A percentile compares a stretch with the other conserved stretches of the same genome.
These are phyloP conservation scores for Oryza meyeriana DNA, from an alignment of 176 grass and related monocot genomes.

Conservation along the genomic window DNA sequence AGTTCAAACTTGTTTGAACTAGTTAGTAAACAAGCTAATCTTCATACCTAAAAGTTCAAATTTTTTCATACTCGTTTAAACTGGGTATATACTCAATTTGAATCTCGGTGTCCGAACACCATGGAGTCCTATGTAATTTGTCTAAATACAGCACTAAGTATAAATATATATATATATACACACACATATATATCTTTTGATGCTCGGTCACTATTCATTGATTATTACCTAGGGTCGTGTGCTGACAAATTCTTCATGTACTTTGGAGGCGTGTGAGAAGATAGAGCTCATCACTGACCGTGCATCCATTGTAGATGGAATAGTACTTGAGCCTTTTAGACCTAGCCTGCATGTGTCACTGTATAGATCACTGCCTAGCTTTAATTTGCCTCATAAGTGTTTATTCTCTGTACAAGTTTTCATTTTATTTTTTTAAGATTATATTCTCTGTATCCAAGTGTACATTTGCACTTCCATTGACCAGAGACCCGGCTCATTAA, in stretches of 20 bases:
- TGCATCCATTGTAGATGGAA: background rate
- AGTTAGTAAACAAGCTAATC: too few relatives aligned
- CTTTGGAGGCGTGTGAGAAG: background rate
- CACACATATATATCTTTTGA: background rate
- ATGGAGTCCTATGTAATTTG: too few relatives aligned
- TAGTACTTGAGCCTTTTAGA: background rate
- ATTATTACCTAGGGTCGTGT: background rate
- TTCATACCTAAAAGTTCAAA: too few relatives aligned
- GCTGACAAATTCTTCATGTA: background rate
- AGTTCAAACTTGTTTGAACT: too few relatives aligned
- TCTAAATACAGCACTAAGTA: too few relatives aligned
- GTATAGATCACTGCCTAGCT: background rate
- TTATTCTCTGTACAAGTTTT: background rate
- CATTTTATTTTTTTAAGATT: background rate
- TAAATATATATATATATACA: background rate
- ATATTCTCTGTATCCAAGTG: background rate
- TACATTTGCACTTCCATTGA: background rate
- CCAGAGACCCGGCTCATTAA: background rate
- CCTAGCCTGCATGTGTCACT: background rate
- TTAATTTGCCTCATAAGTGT: background rate
- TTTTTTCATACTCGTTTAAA: too few relatives aligned
- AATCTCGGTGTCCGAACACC: too few relatives aligned
- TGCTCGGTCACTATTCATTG: background rate
- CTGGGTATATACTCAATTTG: too few relatives aligned
- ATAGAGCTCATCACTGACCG: background rate